Evolutionary conservation across 2,329 filamentous ascomycete genomes (phyloP).

Genomic region (Penicillium sp.): DNA sequence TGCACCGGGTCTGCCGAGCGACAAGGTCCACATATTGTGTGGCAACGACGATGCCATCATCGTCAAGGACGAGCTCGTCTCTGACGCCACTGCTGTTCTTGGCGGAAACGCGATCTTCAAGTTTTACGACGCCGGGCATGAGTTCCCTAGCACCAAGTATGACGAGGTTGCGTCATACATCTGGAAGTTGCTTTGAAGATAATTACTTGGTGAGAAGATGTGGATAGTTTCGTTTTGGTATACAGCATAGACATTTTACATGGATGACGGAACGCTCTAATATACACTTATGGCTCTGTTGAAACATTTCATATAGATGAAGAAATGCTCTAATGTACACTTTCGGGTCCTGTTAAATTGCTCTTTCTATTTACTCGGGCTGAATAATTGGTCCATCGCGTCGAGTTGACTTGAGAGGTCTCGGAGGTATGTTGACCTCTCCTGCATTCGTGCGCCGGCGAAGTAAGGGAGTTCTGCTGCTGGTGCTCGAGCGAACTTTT

Average conservation of each 20-base stretch:
- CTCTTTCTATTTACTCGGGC: slow-evolving; percentile 7
- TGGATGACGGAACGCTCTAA: slow-evolving; percentile 5
- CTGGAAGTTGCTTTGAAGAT: slow-evolving; percentile 36
- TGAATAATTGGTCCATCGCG: slow-evolving; percentile 28
- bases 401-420: slow-evolving; percentile 30
- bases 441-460: slow-evolving; percentile 27
- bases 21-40: slow-evolving; percentile 60
- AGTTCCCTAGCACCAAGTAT: slow-evolving; percentile 60
- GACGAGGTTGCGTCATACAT: slow-evolving; percentile 55
- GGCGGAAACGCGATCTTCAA: slow-evolving; percentile 56
- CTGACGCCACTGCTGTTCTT: slow-evolving; percentile 56
- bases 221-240: neutral
- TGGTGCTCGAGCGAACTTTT: slow-evolving; percentile 26
- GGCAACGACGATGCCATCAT: slow-evolving; percentile 64
- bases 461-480: slow-evolving; percentile 32
- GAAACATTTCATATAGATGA: slow-evolving; percentile 11
- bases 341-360: neutral
- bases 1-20: slow-evolving; percentile 33
- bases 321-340: slow-evolving; percentile 2
- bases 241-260: slow-evolving; percentile 10
- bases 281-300: too few species aligned
- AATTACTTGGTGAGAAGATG: neutral
- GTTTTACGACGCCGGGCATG: slow-evolving; percentile 61
- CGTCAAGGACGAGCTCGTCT: slow-evolving; percentile 57
- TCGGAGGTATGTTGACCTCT: slow-evolving; percentile 28